Conservation (phyloP, 495 filamentous ascomycete genomes). For the Aspergillus olivimuriae region DNA sequence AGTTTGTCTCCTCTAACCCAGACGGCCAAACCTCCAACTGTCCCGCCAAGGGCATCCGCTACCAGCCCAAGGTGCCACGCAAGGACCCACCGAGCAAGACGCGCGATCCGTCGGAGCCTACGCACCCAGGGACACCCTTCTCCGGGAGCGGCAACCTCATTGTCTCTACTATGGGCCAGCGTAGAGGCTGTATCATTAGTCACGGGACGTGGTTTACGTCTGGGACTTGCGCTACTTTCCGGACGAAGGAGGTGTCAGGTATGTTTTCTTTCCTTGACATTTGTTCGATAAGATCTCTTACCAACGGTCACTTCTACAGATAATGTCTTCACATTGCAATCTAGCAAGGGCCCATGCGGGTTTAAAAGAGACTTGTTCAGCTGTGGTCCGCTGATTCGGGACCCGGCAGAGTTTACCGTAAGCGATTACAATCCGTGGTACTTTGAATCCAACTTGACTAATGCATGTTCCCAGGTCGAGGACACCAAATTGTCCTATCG, state of each 20-base stretch:
- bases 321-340: slow-evolving; percentile 51
- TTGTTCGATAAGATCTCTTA: slow-evolving; percentile 5
- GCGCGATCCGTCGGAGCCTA: slow-evolving; percentile 28
- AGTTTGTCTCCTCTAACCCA: slow-evolving; percentile 61
- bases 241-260: slow-evolving; percentile 43
- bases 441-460: slow-evolving; percentile 10
- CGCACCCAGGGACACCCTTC: slow-evolving; percentile 40
- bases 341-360: slow-evolving; percentile 53
- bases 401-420: slow-evolving; percentile 42
- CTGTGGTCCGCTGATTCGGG: slow-evolving; percentile 42
- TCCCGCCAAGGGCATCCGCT: slow-evolving; percentile 53
- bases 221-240: slow-evolving; percentile 67
- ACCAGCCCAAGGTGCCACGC: slow-evolving; percentile 54
- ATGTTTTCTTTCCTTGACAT: slow-evolving; percentile 3
- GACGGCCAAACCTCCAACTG: slow-evolving; percentile 61
- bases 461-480: slow-evolving; percentile 17
- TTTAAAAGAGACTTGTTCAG: slow-evolving; percentile 41
- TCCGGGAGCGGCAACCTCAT: slow-evolving; percentile 54
- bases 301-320: slow-evolving; percentile 18
- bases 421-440: slow-evolving; percentile 4
- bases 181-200: slow-evolving; percentile 65
- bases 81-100: slow-evolving; percentile 33
- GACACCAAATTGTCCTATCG: slow-evolving; percentile 42
- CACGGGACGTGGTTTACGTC: slow-evolving; percentile 61
- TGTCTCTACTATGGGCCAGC: slow-evolving; percentile 43